Conservation (phyloP, 1,139 yeast genomes). For the Protomyces inundatus region DNA sequence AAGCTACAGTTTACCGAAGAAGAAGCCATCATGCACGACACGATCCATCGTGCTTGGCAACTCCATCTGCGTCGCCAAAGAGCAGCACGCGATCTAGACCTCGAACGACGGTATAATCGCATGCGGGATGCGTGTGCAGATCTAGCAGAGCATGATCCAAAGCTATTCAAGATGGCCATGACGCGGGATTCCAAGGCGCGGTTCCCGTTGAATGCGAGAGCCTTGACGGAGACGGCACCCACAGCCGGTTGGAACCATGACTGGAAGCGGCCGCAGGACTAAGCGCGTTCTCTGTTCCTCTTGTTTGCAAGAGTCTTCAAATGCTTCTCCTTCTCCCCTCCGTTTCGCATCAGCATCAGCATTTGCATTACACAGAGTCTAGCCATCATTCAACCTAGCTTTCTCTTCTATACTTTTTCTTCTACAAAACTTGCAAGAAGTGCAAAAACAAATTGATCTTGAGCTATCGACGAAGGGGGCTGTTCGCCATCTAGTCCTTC, state of each 20-base stretch:
- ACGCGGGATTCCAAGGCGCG: constrained; percentile 45
- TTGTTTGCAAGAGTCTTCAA: constrained; percentile 27
- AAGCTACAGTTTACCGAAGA: constrained; percentile 62
- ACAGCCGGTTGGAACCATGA: constrained; percentile 73
- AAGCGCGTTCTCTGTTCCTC: neutral
- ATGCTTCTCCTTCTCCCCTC: neutral
- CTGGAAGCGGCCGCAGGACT: constrained; percentile 42
- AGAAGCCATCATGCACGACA: constrained; percentile 78
- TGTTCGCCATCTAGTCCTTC: neutral
- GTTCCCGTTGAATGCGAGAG: constrained; percentile 73
- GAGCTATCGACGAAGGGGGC: too few relatives aligned
- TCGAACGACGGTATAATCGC: constrained; percentile 59
- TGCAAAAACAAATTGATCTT: too few relatives aligned
- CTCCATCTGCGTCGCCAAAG: constrained; percentile 51
- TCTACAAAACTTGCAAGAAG: too few relatives aligned
- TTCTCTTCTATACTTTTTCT: too few relatives aligned
- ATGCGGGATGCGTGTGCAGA: constrained; percentile 71
- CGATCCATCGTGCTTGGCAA: constrained; percentile 81
- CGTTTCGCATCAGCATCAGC: neutral
- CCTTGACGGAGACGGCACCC: constrained; percentile 92
- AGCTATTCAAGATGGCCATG: constrained; percentile 46
- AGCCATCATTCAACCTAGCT: too few relatives aligned
- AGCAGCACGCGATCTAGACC: constrained; percentile 45
- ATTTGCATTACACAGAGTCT: neutral
- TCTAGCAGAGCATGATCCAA: constrained; percentile 50